Evolutionary conservation across 441 rosid genomes (phyloP), one percentile per base, ranked within the genome.

Genomic region (Erodium trifolium): DNA sequence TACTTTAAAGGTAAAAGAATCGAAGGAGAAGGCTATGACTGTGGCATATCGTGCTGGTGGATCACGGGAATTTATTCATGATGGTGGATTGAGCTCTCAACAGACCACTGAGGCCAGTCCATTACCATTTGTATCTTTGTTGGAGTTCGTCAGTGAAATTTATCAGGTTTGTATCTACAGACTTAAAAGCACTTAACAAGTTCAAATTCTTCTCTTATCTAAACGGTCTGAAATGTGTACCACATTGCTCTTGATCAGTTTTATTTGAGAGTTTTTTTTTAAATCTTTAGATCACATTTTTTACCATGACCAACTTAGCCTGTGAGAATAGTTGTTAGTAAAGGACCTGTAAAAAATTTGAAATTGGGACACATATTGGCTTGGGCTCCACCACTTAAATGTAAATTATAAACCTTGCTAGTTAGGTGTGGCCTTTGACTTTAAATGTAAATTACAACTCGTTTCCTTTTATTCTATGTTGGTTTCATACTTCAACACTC

Each of bases 81-180:
- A 89, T 68, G 75, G 88, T 75, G 84, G 78, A 72, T 75, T 77
- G 82, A 85, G 71, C 72, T 82, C 88, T 73, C 89, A 89, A 78
- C 85, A 82, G 72, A 74, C 80, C 16, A 27, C 64, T 74, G 92
- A 84, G 71, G 75, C 68, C 69, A 73, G 76, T 67, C 78, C 85
- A 59, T 76, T 81, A 49, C 82, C 87, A 27, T 93, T 93, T 77
- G 82, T 91, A 70, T 91, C 99, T 68, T 83, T 93, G 69, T 76
- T 93, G 93, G 97, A 91, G 81, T 86, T 93, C 78, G 90, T 89
- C 71, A 93, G 96, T 78, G 97, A 88, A 73, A 86, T 91, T 53
- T 91, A 93, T 82, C 88, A 91, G 99, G 99, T 91, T 70, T 60
- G 63, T 55, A 17, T 16, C 23, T 55, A 16, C 63, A 9, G 17